A percentile compares a stretch with the other conserved stretches of the same genome.
These are phyloP conservation scores for Verticillium zaregamsianum DNA, from an alignment of 2,329 filamentous ascomycete species.

Conservation along the genomic window DNA sequence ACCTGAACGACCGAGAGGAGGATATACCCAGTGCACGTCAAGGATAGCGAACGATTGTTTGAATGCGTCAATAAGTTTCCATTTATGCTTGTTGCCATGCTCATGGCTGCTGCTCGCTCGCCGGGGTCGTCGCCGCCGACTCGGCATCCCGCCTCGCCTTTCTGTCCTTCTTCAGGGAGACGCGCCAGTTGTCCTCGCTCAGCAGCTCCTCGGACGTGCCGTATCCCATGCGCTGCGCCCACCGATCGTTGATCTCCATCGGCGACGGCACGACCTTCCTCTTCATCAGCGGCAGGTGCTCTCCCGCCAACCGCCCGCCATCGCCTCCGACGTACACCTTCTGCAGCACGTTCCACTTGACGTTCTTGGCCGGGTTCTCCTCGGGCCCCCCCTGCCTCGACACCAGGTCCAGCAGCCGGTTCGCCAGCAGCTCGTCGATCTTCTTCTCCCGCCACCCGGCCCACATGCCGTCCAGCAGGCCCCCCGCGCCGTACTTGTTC, in stretches of 20 bases:
- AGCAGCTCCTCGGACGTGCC: slow-evolving; percentile 45
- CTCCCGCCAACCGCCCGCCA: slow-evolving; percentile 42
- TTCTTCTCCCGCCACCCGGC: slow-evolving; percentile 76
- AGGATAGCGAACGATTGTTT: not conserved
- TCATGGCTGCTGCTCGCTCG: not conserved
- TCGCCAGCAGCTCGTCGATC: slow-evolving; percentile 83
- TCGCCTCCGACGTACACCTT: slow-evolving; percentile 54
- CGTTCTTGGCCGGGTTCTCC: slow-evolving; percentile 14
- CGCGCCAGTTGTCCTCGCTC: slow-evolving; percentile 12
- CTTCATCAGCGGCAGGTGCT: slow-evolving; percentile 52
- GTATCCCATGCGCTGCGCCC: slow-evolving; percentile 58
- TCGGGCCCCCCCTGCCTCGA: slow-evolving; percentile 30
- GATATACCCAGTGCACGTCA: not conserved
- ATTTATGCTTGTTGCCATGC: not conserved
- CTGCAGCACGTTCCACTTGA: slow-evolving; percentile 18
- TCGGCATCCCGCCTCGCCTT: not conserved
- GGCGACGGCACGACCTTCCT: slow-evolving; percentile 44
- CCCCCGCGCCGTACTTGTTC: slow-evolving; percentile 59
- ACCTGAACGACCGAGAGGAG: slow-evolving; percentile 1
- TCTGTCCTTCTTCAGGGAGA: slow-evolving; percentile 6
- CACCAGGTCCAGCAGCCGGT: slow-evolving; percentile 64
- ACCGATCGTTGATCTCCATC: slow-evolving; percentile 55
- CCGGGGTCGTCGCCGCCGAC: not conserved
- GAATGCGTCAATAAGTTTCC: not conserved
- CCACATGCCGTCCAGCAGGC: slow-evolving; percentile 76